These are phyloP conservation scores for Dactylella cylindrospora DNA, from an alignment of 2,329 filamentous ascomycete species.

Conservation along the genomic window DNA sequence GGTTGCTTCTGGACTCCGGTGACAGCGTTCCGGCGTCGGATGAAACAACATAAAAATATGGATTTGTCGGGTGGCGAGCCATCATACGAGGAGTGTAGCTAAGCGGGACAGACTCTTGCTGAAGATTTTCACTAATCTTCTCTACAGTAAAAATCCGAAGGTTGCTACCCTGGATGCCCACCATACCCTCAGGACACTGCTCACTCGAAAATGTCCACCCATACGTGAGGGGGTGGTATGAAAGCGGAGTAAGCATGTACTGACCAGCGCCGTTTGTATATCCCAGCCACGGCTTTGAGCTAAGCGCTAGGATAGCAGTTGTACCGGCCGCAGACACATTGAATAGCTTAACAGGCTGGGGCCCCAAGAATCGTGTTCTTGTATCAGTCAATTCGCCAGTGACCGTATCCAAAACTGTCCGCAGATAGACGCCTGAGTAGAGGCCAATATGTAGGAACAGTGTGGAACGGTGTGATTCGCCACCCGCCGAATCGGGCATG, in stretches of 20 bases:
- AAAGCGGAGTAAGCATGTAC: slow-evolving; percentile 89
- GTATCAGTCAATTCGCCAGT: slow-evolving; percentile 96
- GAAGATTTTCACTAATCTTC: slow-evolving; percentile 78
- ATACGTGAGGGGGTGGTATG: slow-evolving; percentile 85
- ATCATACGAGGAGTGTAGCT: slow-evolving; percentile 88
- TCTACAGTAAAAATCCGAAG: slow-evolving; percentile 85
- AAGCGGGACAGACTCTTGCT: slow-evolving; percentile 81
- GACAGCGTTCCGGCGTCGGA: slow-evolving; percentile 89
- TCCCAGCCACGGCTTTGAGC: slow-evolving; percentile 92
- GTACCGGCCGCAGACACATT: slow-evolving; percentile 84
- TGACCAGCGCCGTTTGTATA: slow-evolving; percentile 62
- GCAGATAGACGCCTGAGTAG: slow-evolving; percentile 90
- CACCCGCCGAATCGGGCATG: slow-evolving; percentile 91
- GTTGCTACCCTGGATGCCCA: slow-evolving; percentile 86
- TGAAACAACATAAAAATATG: slow-evolving; percentile 91
- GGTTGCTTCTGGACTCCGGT: slow-evolving; percentile 70
- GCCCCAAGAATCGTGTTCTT: slow-evolving; percentile 87
- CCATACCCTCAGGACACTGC: slow-evolving; percentile 89
- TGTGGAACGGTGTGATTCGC: slow-evolving; percentile 66
- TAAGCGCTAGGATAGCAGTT: slow-evolving; percentile 82
- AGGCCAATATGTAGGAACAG: slow-evolving; percentile 95
- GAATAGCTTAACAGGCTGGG: slow-evolving; percentile 85
- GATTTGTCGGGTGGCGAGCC: slow-evolving; percentile 80
- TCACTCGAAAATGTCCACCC: slow-evolving; percentile 97
- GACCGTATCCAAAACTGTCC: slow-evolving; percentile 90